phyloP scores from a whole-genome alignment of 2,329 filamentous ascomycete genomes.

The Neonectria faginata region DNA sequence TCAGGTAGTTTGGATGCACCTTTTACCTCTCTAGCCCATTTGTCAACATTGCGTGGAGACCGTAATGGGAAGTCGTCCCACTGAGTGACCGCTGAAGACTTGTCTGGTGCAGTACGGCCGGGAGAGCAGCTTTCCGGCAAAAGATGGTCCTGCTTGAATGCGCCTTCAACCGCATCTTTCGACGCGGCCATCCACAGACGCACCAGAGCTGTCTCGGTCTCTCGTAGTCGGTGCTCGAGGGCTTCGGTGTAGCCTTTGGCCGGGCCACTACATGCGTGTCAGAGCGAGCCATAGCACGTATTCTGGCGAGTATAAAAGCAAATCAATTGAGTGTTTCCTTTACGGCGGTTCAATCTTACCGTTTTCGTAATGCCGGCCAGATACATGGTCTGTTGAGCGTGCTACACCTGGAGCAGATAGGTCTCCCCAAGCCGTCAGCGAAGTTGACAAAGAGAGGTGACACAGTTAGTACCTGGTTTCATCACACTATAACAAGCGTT shows the following conservation, averaged over 20 bases:
- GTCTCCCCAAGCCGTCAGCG: conserved; percentile 21
- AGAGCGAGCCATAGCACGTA: neutral
- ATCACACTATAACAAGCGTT: conserved; percentile 14
- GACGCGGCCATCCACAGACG: conserved; percentile 38
- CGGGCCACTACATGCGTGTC: conserved; percentile 50
- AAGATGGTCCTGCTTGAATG: conserved; percentile 9
- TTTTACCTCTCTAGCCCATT: conserved; percentile 11
- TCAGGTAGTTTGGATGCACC: neutral
- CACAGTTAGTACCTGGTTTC: conserved; percentile 3
- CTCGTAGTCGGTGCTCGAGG: conserved; percentile 55
- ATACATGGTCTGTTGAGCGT: conserved; percentile 23
- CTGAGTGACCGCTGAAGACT: neutral
- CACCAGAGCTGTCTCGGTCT: conserved; percentile 55
- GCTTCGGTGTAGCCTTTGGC: conserved; percentile 60
- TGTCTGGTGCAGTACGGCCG: neutral
- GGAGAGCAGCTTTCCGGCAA: neutral
- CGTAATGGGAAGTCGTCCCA: conserved; percentile 18
- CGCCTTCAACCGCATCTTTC: conserved; percentile 7
- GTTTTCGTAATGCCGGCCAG: conserved; percentile 34
- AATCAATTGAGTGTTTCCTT: too few relatives aligned
- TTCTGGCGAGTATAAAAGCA: neutral
- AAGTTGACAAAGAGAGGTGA: neutral
- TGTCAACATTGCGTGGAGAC: conserved; percentile 2
- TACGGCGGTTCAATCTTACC: conserved; percentile 14
- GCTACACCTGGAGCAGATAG: conserved; percentile 30